Conservation (phyloP, 768 basidiomycete species). For the Rickenella mellea region DNA sequence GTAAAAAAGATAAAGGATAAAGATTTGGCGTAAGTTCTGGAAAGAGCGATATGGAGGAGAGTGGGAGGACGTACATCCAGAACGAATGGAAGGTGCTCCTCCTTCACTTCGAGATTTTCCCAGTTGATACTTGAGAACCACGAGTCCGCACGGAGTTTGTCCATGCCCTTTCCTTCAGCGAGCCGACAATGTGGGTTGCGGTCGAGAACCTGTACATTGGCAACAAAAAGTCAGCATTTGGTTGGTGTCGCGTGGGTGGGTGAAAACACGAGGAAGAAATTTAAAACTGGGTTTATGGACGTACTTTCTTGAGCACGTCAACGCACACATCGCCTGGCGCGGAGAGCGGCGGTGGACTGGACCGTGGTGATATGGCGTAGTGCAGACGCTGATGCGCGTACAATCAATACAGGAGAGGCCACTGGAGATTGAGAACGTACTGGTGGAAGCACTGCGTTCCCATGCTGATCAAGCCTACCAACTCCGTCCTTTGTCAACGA, state of each 20-base stretch:
- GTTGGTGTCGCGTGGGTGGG: conserved; percentile 8
- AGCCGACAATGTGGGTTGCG: conserved; percentile 70
- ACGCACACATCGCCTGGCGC: conserved; percentile 58
- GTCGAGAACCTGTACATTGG: conserved; percentile 71
- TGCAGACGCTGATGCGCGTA: no score
- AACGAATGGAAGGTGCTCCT: conserved; percentile 71
- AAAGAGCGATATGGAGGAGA: conserved; percentile 27
- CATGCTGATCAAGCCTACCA: no score
- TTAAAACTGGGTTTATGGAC: no score
- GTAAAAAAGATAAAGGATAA: background rate
- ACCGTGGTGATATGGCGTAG: no score
- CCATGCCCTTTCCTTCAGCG: conserved; percentile 61
- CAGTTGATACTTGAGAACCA: conserved; percentile 85
- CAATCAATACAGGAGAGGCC: no score
- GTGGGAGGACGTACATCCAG: conserved; percentile 71
- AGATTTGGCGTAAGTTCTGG: conserved; percentile 30
- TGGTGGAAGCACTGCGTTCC: no score
- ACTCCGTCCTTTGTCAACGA: no score
- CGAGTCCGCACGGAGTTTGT: conserved; percentile 70
- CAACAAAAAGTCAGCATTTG: no score
- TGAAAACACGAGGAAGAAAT: conserved; percentile 1
- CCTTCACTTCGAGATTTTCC: conserved; percentile 64
- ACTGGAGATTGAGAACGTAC: no score
- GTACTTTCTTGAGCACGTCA: conserved; percentile 56
- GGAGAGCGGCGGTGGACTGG: no score